These are phyloP conservation scores for Colletotrichum caudatum DNA, from an alignment of 2,329 filamentous ascomycete species.

Conservation along the genomic window DNA sequence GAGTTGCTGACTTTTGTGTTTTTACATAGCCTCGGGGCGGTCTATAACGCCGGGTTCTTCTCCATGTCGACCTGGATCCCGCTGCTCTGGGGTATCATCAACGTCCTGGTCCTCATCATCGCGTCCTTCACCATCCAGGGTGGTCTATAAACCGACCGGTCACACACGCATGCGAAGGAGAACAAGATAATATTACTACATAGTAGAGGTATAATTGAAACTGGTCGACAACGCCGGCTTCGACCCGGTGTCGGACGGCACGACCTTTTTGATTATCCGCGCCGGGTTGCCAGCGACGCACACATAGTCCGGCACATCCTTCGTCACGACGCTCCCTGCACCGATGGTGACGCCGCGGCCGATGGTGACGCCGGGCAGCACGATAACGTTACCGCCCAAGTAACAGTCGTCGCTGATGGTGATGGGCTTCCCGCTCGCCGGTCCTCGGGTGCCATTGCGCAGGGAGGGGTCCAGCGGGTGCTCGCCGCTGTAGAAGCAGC, in stretches of 20 bases:
- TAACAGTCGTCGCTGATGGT: constrained; percentile 84
- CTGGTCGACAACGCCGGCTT: constrained; percentile 23
- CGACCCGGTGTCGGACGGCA: constrained; percentile 45
- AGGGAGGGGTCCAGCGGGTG: constrained; percentile 83
- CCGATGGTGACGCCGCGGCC: constrained; percentile 80
- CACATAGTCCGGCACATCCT: constrained; percentile 73
- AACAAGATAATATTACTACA: constrained; percentile 23
- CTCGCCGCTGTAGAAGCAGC: constrained; percentile 77
- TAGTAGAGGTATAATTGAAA: constrained; percentile 36
- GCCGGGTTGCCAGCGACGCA: constrained; percentile 78
- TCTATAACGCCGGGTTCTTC: constrained; percentile 86
- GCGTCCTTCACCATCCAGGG: constrained; percentile 95
- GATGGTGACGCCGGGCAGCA: constrained; percentile 83
- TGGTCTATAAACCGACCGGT: constrained; percentile 70
- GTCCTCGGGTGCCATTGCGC: constrained; percentile 79
- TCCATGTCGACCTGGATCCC: constrained; percentile 96
- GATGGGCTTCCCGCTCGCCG: constrained; percentile 80
- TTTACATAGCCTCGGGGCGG: constrained; percentile 74
- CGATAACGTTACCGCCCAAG: constrained; percentile 77
- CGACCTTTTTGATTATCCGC: constrained; percentile 62
- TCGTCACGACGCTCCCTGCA: constrained; percentile 87
- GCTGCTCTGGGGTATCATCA: constrained; percentile 88
- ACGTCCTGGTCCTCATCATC: constrained; percentile 83
- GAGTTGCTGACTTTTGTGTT: constrained; percentile 39
- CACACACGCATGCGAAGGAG: not conserved